Base-by-base conservation (phyloP, 768 basidiomycete species). In the Mrakia hoshinonis region DNA sequence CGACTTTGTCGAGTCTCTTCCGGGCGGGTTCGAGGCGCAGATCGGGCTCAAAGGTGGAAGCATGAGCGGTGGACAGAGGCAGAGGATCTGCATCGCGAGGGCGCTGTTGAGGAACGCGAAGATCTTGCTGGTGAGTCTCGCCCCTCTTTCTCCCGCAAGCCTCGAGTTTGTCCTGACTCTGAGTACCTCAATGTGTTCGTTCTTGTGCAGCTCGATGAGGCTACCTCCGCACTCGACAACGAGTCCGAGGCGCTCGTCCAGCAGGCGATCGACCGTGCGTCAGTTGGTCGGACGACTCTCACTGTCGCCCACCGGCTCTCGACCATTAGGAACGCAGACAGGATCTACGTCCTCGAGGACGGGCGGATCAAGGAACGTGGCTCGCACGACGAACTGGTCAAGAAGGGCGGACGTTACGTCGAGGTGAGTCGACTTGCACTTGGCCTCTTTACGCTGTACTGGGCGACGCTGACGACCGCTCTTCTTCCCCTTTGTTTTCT, bases 341-440 rank as follows among this genome's bases (percentile, higher is more conserved):
- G 76, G 6, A 80, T 80, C 54, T 74, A 68, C 38, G 78, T 79
- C 24, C 75, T 80, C 65, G 78, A 78, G 13, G 74, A 76, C n/a
- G 79, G 79, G 3, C 54, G 69, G 34, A 74, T 80, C 51, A 72
- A 76, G 12, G 78, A 79, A 55, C 65, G 48, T 24, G 79, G 78
- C 18, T 72, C 75, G 46, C 79, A 80, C 64, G 74, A 76, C 7
- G 75, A 79, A 61, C 72, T 79, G 38, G 18, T 80, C 24, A 66
- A 72, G 61, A 43, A 52, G 39, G 72, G 74, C 24, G 78, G 77
- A 2, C 71, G 77, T 18, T 79, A 79, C 61, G 74, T 71, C 31
- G 78, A 79, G 43, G 43, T 43, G 15, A 6, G 43, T 43, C 43
- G 43, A 7, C 43, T 6, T 43, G 15, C 43, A 6, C 43, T 43